phyloP scores from a whole-genome alignment of 805 yeast genomes.

The Metschnikowia gelsemii region DNA sequence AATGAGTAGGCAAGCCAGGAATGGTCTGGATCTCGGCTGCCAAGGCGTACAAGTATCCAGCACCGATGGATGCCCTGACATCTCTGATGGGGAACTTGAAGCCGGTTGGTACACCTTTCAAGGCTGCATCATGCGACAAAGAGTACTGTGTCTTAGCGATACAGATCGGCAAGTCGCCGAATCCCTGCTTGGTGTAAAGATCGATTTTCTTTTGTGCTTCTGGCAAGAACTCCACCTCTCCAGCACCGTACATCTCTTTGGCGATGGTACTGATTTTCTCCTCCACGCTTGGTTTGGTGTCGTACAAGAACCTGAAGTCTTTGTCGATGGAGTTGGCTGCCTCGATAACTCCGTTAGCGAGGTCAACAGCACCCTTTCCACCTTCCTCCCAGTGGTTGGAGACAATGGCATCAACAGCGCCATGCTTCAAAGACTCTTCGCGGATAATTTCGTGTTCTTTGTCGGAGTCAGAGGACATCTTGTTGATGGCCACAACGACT shows the following conservation, averaged over 20 bases:
- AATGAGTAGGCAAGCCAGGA: conserved; percentile 82
- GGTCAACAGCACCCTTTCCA: conserved; percentile 74
- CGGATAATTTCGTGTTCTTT: conserved; percentile 68
- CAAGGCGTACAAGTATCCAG: conserved; percentile 79
- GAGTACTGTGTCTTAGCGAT: conserved; percentile 87
- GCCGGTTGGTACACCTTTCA: conserved; percentile 82
- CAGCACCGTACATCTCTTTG: conserved; percentile 76
- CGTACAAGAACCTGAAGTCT: conserved; percentile 56
- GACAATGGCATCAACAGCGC: conserved; percentile 75
- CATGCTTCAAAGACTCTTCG: conserved; percentile 68
- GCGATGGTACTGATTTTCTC: conserved; percentile 68
- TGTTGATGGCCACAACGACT: conserved; percentile 79
- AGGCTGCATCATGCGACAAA: conserved; percentile 74
- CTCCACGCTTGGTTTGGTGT: conserved; percentile 53
- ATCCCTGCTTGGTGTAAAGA: conserved; percentile 70
- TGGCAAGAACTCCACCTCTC: conserved; percentile 64
- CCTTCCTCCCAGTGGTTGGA: conserved; percentile 89
- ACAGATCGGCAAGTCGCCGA: conserved; percentile 75
- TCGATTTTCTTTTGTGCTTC: conserved; percentile 70
- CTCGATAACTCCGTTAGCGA: conserved; percentile 68
- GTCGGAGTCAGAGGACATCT: conserved; percentile 70
- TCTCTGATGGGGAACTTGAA: conserved; percentile 81
- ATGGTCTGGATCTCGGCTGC: conserved; percentile 87
- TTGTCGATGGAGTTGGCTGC: conserved; percentile 52
- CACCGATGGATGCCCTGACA: conserved; percentile 75